phyloP scores from a whole-genome alignment of 1,284 basidiomycete species.

The Papiliotrema terrestris region DNA sequence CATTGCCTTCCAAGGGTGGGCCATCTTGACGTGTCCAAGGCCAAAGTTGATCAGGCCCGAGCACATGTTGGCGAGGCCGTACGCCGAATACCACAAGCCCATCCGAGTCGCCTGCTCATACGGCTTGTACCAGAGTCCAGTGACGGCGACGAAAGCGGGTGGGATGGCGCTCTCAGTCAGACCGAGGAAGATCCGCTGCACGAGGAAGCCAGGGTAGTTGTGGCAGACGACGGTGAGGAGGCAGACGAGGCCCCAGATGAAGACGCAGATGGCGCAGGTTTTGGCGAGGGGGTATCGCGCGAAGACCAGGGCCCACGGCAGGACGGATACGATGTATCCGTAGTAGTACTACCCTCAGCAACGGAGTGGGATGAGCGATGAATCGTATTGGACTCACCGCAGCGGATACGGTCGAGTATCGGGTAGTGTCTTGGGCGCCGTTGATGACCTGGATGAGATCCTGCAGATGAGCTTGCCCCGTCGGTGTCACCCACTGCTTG shows the following conservation, averaged over 20 bases:
- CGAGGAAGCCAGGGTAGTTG: conserved; percentile 49
- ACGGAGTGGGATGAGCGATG: too few relatives aligned
- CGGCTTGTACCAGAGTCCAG: conserved; percentile 53
- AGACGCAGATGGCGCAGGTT: conserved; percentile 36
- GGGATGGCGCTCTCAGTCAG: conserved; percentile 51
- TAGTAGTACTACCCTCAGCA: conserved; percentile 50
- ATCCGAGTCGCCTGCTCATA: conserved; percentile 45
- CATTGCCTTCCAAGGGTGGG: conserved; percentile 54
- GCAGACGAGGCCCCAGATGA: conserved; percentile 52
- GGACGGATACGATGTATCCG: conserved; percentile 51
- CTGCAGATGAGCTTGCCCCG: conserved; percentile 4
- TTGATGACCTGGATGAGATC: conserved; percentile 37
- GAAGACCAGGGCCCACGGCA: conserved; percentile 51
- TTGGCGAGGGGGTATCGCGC: conserved; percentile 50
- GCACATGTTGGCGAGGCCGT: conserved; percentile 50
- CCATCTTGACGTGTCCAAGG: conserved; percentile 45
- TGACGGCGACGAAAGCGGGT: conserved; percentile 54
- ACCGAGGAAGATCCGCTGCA: conserved; percentile 53
- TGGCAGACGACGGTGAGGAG: conserved; percentile 52
- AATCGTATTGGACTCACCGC: conserved; percentile 14
- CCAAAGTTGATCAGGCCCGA: conserved; percentile 54
- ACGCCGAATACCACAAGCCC: conserved; percentile 54
- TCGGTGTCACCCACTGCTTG: neutral
- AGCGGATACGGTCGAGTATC: conserved; percentile 46
- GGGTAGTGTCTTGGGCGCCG: conserved; percentile 40